Base-by-base conservation (phyloP, 2,329 filamentous ascomycete species). In the Chaetomiaceae sp. region DNA sequence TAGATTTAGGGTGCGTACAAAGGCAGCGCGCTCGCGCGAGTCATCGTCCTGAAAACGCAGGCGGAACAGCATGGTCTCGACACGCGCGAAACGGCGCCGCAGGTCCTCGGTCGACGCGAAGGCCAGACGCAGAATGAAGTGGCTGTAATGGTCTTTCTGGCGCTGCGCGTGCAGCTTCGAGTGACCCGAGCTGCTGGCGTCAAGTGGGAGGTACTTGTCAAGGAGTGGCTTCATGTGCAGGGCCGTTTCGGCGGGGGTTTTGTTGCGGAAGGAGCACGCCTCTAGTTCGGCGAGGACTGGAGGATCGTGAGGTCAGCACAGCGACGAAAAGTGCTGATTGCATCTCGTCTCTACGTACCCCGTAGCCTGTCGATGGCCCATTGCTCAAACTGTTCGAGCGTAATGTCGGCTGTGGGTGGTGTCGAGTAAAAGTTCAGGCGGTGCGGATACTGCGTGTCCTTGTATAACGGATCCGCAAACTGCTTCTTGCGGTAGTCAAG, bases 381-480 rank as follows among this genome's bases (percentile, higher is more conserved):
- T 79, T 96, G 90, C 69, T 99, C 94, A 65, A 99, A 99, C 67
- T 99, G 86, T 67, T 99, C 94, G 37, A 99, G 83, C 0, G 90
- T 95, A 62, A 99, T 94, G 66, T 99, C 94, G 43, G 88, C 87
- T 0, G 90, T 96, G 0, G 94, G 94, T 41, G 94, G 89, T 23
- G 86, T 79, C 38, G 83, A 75, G 73, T 99, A 99, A 71, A 96
- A 92, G 75, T 95, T 99, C 65, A 99, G 81, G 52, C 91, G 86
- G 69, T 92, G 80, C 13, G 86, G 83, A 68, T 97, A 99, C 38
- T 86, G 78, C 52, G 86, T 79, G 60, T 90, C 84, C 69, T 89
- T 85, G 76, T 85, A 96, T 51, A 79, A 75, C 16, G 89, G 81
- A 18, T 83, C 78, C 53, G 87, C 87, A 67, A 96, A 96, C 69